These are phyloP conservation scores for Xerophyta viscosa DNA, from an alignment of 106 monocot species.

Conservation along the genomic window DNA sequence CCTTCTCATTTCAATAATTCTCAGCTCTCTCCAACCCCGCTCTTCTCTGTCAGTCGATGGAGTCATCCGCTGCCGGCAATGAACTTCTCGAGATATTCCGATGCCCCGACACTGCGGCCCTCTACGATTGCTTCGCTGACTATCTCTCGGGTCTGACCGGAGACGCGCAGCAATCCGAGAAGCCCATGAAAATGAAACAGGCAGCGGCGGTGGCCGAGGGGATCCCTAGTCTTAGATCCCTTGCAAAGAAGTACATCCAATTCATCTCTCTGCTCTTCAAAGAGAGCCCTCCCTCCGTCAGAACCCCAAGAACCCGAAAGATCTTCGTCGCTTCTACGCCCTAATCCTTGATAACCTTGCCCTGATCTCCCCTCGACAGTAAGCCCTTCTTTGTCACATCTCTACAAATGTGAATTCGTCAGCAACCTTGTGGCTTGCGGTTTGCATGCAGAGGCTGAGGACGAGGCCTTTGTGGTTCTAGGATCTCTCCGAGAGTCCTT, in stretches of 20 bases:
- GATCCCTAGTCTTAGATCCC: neutral
- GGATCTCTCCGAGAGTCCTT: constrained; percentile 24
- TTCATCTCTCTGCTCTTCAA: constrained; percentile 49
- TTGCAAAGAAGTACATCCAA: constrained; percentile 40
- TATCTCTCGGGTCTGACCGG: constrained; percentile 30
- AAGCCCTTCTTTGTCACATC: constrained; percentile 41
- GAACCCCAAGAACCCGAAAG: constrained; percentile 1
- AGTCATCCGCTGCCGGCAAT: constrained; percentile 1
- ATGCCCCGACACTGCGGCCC: constrained; percentile 5
- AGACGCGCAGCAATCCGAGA: constrained; percentile 12
- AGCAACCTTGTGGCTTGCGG: constrained; percentile 46
- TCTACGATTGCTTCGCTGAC: constrained; percentile 20
- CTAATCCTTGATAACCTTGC: constrained; percentile 45
- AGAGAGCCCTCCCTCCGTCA: constrained; percentile 23
- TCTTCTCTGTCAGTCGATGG: constrained; percentile 7
- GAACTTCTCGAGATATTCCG: constrained; percentile 19
- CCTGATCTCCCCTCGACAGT: constrained; percentile 35
- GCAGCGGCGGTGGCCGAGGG: neutral
- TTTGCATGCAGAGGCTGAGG: constrained; percentile 35
- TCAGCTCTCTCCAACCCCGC: neutral
- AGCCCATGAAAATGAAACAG: too few relatives aligned
- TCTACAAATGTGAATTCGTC: constrained; percentile 40
- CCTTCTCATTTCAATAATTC: too few relatives aligned
- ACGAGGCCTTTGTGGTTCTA: constrained; percentile 34
- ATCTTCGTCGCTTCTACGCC: constrained; percentile 41